Percentiles rank a stretch among this genome's conserved stretches.
Conservation (phyloP, 805 yeast genomes). For the Nakazawaea laoshanensis region DNA sequence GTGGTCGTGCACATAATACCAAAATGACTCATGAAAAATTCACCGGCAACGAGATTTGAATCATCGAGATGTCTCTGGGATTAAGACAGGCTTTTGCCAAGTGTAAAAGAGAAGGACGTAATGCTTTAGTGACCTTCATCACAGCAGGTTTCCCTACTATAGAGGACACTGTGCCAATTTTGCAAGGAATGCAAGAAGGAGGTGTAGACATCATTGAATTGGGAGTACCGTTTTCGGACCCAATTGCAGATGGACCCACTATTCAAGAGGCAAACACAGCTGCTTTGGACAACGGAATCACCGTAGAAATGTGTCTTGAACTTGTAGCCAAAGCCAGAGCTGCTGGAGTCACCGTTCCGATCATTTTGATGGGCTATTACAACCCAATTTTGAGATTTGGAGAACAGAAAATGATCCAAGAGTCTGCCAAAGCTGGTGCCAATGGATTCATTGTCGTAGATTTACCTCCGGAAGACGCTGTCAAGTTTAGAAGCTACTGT, state of each 20-base stretch:
- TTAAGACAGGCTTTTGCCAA: constrained; percentile 51
- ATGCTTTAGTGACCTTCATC: constrained; percentile 83
- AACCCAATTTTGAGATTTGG: constrained; percentile 90
- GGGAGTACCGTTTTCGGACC: constrained; percentile 96
- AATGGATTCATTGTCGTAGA: constrained; percentile 94
- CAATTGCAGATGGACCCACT: constrained; percentile 98
- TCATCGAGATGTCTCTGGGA: constrained; percentile 36
- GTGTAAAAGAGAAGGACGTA: constrained; percentile 61
- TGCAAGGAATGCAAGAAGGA: constrained; percentile 86
- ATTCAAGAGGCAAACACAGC: constrained; percentile 80
- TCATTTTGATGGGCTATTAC: constrained; percentile 95
- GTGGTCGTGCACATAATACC: no score
- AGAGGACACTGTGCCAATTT: constrained; percentile 79
- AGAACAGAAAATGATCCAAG: constrained; percentile 72
- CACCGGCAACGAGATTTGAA: no score
- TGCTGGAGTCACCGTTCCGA: constrained; percentile 81
- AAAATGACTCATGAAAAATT: no score
- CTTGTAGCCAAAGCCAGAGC: constrained; percentile 68
- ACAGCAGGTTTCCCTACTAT: constrained; percentile 92
- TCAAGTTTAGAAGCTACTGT: constrained; percentile 72
- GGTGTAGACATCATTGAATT: constrained; percentile 94
- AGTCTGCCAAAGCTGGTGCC: constrained; percentile 83
- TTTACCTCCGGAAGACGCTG: constrained; percentile 96
- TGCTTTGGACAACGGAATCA: constrained; percentile 81
- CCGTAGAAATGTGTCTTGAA: constrained; percentile 60